These are phyloP conservation scores for Cantharellus anzutake DNA, from an alignment of 768 basidiomycete species.

Conservation along the genomic window DNA sequence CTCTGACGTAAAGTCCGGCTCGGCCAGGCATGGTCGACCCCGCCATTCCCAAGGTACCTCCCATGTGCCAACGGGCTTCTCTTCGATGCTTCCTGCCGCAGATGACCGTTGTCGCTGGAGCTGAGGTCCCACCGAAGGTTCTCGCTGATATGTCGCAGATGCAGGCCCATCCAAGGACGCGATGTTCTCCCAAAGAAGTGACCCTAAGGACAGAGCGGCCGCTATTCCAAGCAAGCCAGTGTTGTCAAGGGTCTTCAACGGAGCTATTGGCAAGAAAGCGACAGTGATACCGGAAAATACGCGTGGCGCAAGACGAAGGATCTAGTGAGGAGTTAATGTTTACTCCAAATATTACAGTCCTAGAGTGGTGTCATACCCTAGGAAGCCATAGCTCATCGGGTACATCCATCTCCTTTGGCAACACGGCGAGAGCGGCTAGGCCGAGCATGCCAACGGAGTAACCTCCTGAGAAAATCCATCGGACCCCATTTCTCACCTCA, in stretches of 20 bases:
- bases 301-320: not conserved
- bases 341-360: not conserved
- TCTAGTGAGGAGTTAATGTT: no score
- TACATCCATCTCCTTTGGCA: not conserved
- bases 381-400: not conserved
- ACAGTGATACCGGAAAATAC: not conserved
- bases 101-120: not conserved
- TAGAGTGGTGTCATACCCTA: not conserved
- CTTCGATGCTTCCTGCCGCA: no score
- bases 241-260: not conserved
- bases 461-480: not conserved
- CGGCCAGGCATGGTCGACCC: not conserved
- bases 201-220: not conserved
- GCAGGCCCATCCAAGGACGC: not conserved
- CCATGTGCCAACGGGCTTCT: not conserved
- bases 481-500: not conserved
- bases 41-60: not conserved
- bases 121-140: not conserved
- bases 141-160: not conserved
- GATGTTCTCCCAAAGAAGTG: not conserved
- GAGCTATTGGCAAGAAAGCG: not conserved
- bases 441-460: not conserved
- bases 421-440: not conserved
- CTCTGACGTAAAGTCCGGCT: not conserved
- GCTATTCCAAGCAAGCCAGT: not conserved